Conservation (phyloP, 495 filamentous ascomycete genomes). For the Astrothelium macrocarpum region DNA sequence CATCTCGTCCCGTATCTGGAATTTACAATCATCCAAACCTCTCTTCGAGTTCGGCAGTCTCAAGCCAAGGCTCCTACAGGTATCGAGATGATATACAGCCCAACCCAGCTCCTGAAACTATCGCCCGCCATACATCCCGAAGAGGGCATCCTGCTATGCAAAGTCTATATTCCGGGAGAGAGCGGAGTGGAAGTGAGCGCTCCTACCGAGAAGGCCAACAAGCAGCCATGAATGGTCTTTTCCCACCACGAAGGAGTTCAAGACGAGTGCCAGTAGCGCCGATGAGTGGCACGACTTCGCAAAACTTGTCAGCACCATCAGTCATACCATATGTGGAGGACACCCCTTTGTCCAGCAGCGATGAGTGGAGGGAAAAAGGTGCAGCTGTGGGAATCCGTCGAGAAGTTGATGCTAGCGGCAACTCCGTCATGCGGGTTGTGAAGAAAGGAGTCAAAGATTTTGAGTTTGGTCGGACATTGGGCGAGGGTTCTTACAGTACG, state of each 20-base stretch:
- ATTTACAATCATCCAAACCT: slow-evolving; percentile 33
- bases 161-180: slow-evolving; percentile 52
- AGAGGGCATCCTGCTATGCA: slow-evolving; percentile 52
- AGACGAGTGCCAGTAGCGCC: slow-evolving; percentile 40
- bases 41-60: slow-evolving; percentile 26
- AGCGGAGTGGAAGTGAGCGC: slow-evolving; percentile 61
- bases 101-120: slow-evolving; percentile 34
- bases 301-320: slow-evolving; percentile 30
- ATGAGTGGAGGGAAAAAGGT: slow-evolving; percentile 92
- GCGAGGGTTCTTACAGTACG: slow-evolving; percentile 97
- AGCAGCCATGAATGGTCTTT: slow-evolving; percentile 36
- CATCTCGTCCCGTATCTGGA: slow-evolving; percentile 23
- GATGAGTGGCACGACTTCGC: slow-evolving; percentile 15
- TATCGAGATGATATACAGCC: slow-evolving; percentile 30
- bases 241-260: slow-evolving; percentile 55
- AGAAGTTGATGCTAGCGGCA: slow-evolving; percentile 75
- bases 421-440: slow-evolving; percentile 67
- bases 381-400: slow-evolving; percentile 70
- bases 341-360: slow-evolving; percentile 58
- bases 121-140: slow-evolving; percentile 51
- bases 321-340: slow-evolving; percentile 54
- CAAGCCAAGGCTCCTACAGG: slow-evolving; percentile 27
- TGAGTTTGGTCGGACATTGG: slow-evolving; percentile 80
- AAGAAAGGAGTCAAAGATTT: slow-evolving; percentile 99
- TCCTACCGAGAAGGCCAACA: slow-evolving; percentile 37